These are phyloP conservation scores for Hysterium pulicare DNA, from an alignment of 2,329 filamentous ascomycete genomes.

Conservation along the genomic window DNA sequence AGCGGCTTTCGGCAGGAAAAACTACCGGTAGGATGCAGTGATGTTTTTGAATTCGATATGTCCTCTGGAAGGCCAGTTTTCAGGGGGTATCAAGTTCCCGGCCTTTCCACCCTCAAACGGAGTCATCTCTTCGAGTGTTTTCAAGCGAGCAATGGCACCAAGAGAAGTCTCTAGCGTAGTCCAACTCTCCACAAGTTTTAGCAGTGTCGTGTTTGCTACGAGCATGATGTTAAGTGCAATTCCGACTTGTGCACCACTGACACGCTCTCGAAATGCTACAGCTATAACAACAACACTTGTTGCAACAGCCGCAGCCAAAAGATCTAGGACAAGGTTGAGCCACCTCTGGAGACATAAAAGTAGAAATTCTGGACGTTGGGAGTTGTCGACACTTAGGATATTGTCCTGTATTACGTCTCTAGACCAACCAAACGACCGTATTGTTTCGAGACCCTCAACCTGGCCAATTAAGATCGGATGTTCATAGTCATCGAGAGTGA, in stretches of 20 bases:
- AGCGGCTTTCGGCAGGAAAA: too few relatives aligned
- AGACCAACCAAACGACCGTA: too few relatives aligned
- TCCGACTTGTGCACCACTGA: slow-evolving; percentile 46
- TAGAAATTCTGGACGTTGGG: too few relatives aligned
- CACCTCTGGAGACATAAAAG: slow-evolving; percentile 35
- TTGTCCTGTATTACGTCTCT: too few relatives aligned
- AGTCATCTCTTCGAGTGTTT: slow-evolving; percentile 44
- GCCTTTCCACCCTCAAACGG: slow-evolving; percentile 48
- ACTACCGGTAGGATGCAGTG: slow-evolving; percentile 36
- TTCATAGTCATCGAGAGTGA: too few relatives aligned
- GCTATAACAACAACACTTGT: slow-evolving; percentile 32
- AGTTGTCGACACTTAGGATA: too few relatives aligned
- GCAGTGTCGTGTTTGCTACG: slow-evolving; percentile 47
- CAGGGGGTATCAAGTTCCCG: slow-evolving; percentile 21
- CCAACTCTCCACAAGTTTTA: slow-evolving; percentile 48
- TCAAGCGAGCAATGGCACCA: slow-evolving; percentile 52
- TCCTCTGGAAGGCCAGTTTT: slow-evolving; percentile 40
- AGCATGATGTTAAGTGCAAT: slow-evolving; percentile 51
- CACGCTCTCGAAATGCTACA: slow-evolving; percentile 24
- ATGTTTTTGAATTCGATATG: slow-evolving; percentile 35
- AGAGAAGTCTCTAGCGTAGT: slow-evolving; percentile 56
- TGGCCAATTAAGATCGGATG: too few relatives aligned
- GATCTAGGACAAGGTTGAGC: slow-evolving; percentile 34
- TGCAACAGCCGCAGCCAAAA: slow-evolving; percentile 32
- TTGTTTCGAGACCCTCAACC: too few relatives aligned